These are phyloP conservation scores for Flaveria bidentis DNA, from an alignment of 129 eudicot genomes.

Conservation along the genomic window DNA sequence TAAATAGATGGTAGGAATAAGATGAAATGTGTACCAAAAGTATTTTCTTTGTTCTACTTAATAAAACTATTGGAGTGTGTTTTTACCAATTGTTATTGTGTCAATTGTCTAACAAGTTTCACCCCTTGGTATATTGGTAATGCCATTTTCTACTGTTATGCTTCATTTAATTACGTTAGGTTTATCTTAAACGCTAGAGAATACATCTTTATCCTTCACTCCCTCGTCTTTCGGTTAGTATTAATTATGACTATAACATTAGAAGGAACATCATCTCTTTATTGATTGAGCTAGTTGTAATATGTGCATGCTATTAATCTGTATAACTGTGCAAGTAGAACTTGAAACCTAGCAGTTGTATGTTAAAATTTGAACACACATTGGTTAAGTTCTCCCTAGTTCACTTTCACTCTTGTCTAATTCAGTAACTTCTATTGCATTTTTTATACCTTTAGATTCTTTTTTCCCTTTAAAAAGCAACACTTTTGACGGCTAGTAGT, in stretches of 20 bases:
- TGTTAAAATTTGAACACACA: not conserved
- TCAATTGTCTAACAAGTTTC: not conserved
- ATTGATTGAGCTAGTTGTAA: not conserved
- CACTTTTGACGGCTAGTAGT: conserved; percentile 17
- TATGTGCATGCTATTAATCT: conserved; percentile 6
- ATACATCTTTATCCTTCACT: not conserved
- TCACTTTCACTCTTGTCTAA: not conserved
- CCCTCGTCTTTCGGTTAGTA: not conserved
- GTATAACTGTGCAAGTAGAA: not conserved
- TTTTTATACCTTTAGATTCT: not conserved
- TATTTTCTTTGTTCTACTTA: too few species aligned
- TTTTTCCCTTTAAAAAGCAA: not conserved
- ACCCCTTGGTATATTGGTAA: not conserved
- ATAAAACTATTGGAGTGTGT: too few species aligned
- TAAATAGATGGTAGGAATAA: too few species aligned
- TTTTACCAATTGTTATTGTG: too few species aligned
- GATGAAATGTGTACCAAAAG: too few species aligned
- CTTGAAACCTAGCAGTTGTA: not conserved
- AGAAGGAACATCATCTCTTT: not conserved
- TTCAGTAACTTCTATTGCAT: not conserved
- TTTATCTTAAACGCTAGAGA: not conserved
- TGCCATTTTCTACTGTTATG: not conserved
- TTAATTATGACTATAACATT: not conserved
- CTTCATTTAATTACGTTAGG: not conserved
- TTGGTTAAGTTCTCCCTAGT: not conserved